Percentiles rank a stretch among this genome's conserved stretches.
Evolutionary conservation across 345 rosid genomes (phyloP).

Genomic region (Rhizophora apiculata): DNA sequence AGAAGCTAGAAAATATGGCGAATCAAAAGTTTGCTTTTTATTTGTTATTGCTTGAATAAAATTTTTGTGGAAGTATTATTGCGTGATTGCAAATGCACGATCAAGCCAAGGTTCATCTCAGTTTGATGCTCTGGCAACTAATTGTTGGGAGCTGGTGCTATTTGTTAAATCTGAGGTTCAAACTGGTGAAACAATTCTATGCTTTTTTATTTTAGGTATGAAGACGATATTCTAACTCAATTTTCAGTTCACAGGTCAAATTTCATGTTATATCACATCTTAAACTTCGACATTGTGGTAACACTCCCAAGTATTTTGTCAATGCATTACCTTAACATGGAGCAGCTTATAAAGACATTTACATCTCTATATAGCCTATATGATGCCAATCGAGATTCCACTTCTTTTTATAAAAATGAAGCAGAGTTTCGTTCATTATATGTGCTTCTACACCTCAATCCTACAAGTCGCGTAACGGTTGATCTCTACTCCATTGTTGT

Average conservation of each 20-base stretch:
- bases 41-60: no score
- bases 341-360: conserved; percentile 79
- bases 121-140: no score
- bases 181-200: no score
- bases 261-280: conserved; percentile 76
- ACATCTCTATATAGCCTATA: conserved; percentile 70
- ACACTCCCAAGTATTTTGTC: conserved; percentile 44
- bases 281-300: conserved; percentile 49
- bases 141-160: no score
- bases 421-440: conserved; percentile 73
- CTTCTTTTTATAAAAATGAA: conserved; percentile 44
- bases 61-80: no score
- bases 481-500: conserved; percentile 25
- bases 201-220: no score
- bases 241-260: conserved; percentile 49
- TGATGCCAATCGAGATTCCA: conserved; percentile 52
- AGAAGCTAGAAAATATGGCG: no score
- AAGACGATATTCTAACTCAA: neutral
- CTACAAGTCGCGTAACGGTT: conserved; percentile 54
- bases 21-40: no score
- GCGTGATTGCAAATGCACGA: no score
- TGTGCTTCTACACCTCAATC: conserved; percentile 78
- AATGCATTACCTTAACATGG: conserved; percentile 74
- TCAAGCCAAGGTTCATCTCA: no score
- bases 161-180: no score